A percentile compares a stretch with the other conserved stretches of the same genome.
These are phyloP conservation scores for Penicillium sp. DNA, from an alignment of 2,329 filamentous ascomycete genomes.

Conservation along the genomic window DNA sequence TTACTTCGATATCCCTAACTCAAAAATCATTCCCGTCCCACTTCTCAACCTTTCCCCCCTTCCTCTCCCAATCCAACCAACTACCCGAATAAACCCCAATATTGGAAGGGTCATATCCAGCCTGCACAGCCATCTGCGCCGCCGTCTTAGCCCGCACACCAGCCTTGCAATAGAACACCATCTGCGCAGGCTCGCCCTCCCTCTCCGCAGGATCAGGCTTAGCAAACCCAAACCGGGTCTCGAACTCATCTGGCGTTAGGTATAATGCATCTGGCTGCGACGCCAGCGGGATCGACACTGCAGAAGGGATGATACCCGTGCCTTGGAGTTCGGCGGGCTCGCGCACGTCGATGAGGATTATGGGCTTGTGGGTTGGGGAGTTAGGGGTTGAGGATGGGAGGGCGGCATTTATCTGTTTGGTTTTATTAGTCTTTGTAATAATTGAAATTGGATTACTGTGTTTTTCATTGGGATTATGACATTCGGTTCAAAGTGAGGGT, in stretches of 20 bases:
- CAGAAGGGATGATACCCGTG: constrained; percentile 66
- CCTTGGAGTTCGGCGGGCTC: constrained; percentile 47
- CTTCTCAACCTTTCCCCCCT: constrained; percentile 62
- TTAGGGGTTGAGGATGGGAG: constrained; percentile 25
- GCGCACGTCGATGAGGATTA: constrained; percentile 48
- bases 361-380: constrained; percentile 27
- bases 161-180: constrained; percentile 92
- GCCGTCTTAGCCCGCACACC: constrained; percentile 79
- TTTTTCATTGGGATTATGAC: neutral
- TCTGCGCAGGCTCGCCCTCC: constrained; percentile 11
- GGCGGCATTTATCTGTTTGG: constrained; percentile 34
- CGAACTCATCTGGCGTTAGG: constrained; percentile 73
- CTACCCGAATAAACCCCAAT: constrained; percentile 52
- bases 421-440: neutral
- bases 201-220: constrained; percentile 59
- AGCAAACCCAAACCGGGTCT: constrained; percentile 74
- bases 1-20: neutral
- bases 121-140: constrained; percentile 70
- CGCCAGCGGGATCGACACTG: constrained; percentile 77
- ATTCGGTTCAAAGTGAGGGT: neutral
- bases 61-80: constrained; percentile 73
- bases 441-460: neutral
- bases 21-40: constrained; percentile 36
- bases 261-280: constrained; percentile 77
- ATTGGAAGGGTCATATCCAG: constrained; percentile 69